Percentiles rank a stretch among this genome's conserved stretches.
Evolutionary conservation across 805 yeast genomes (phyloP).

Genomic region (Candida pseudoglaebosa): DNA sequence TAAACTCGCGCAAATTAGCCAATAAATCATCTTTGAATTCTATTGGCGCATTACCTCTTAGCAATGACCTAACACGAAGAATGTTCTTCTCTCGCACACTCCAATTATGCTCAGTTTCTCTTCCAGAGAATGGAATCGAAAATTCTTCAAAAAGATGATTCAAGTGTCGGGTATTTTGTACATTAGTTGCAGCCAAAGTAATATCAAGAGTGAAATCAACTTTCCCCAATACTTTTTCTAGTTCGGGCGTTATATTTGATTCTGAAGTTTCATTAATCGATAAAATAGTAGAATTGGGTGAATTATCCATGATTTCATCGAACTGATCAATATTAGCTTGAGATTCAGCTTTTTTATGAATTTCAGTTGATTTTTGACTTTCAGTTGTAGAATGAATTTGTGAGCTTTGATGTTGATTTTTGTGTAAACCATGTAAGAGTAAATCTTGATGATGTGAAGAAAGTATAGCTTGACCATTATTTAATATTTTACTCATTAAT

Average conservation of each 20-base stretch:
- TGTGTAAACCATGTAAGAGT: neutral
- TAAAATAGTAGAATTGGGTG: neutral
- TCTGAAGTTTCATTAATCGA: neutral
- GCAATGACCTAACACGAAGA: conserved; percentile 50
- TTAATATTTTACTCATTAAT: conserved; percentile 2
- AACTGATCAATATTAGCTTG: neutral
- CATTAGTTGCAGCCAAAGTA: conserved; percentile 26
- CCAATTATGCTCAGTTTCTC: conserved; percentile 93
- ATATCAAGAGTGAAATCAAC: conserved; percentile 38
- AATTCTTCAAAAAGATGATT: conserved; percentile 14
- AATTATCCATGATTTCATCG: neutral
- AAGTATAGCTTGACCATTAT: neutral
- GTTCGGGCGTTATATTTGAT: conserved; percentile 2
- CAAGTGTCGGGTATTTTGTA: conserved; percentile 21
- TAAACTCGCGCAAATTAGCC: conserved; percentile 18
- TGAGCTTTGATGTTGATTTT: neutral
- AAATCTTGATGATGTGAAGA: neutral
- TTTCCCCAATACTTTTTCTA: conserved; percentile 7
- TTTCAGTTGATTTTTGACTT: too few relatives aligned
- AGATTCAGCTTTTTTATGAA: neutral
- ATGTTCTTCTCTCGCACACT: conserved; percentile 60
- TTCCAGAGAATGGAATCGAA: conserved; percentile 48
- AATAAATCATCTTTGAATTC: conserved; percentile 40
- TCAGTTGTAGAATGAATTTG: neutral
- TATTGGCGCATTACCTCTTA: conserved; percentile 52